phyloP scores from a whole-genome alignment of 2,329 filamentous ascomycete genomes.

The Pseudopithomyces maydicus region DNA sequence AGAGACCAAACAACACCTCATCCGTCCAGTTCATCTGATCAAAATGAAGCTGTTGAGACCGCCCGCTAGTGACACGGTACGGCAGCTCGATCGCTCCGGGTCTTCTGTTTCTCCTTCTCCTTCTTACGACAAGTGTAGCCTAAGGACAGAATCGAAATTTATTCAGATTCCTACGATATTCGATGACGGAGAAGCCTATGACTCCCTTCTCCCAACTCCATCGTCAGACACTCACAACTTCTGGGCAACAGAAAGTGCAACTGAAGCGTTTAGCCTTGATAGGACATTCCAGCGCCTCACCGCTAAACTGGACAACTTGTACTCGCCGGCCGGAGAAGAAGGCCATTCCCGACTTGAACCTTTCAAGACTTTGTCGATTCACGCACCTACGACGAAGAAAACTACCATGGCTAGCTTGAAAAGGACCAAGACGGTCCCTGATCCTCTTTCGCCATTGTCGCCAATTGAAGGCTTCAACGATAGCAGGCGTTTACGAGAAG shows the following conservation, averaged over 20 bases:
- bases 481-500: background rate
- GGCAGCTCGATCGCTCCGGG: no score
- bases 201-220: background rate
- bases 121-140: background rate
- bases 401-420: background rate
- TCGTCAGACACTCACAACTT: background rate
- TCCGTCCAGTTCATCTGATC: no score
- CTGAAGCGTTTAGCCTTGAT: background rate
- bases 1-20: no score
- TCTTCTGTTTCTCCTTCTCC: no score
- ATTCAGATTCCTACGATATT: background rate
- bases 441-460: background rate
- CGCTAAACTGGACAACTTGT: background rate
- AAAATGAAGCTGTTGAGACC: no score
- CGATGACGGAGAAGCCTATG: background rate
- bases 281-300: background rate
- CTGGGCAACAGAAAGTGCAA: background rate
- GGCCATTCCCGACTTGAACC: background rate
- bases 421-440: background rate
- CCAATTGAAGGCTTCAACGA: background rate
- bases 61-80: no score
- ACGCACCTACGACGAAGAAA: background rate
- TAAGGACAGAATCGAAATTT: background rate
- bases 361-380: background rate
- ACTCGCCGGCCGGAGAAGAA: background rate